phyloP scores from a whole-genome alignment of 2,329 filamentous ascomycete genomes.

The Colletotrichum costaricense region DNA sequence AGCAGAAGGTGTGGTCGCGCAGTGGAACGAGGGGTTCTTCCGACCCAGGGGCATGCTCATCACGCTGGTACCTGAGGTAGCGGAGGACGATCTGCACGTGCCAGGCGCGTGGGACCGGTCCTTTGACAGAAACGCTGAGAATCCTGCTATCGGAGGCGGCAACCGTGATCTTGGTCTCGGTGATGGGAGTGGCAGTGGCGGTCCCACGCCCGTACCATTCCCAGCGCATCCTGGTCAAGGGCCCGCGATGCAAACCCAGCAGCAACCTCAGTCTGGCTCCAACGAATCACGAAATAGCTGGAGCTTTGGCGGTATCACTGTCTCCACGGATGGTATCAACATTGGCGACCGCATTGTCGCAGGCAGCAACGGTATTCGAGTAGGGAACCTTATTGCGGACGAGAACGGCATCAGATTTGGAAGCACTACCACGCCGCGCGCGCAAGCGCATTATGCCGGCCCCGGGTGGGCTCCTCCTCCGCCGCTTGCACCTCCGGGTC shows the following conservation, averaged over 20 bases:
- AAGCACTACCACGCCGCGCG: slow-evolving; percentile 30
- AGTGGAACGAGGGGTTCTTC: slow-evolving; percentile 71
- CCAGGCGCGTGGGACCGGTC: slow-evolving; percentile 47
- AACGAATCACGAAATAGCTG: slow-evolving; percentile 40
- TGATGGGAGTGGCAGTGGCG: background rate
- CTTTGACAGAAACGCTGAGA: slow-evolving; percentile 40
- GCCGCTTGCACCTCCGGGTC: background rate
- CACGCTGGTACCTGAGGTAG: slow-evolving; percentile 41
- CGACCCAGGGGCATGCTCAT: slow-evolving; percentile 60
- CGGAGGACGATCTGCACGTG: slow-evolving; percentile 39
- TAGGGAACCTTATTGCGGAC: slow-evolving; percentile 57
- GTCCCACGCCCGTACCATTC: slow-evolving; percentile 2
- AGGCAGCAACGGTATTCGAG: slow-evolving; percentile 57
- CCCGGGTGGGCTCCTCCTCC: slow-evolving; percentile 19
- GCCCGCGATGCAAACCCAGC: slow-evolving; percentile 33
- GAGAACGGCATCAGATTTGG: slow-evolving; percentile 49
- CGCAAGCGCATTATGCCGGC: slow-evolving; percentile 21
- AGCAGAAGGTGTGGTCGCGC: slow-evolving; percentile 51
- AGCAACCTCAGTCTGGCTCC: slow-evolving; percentile 18
- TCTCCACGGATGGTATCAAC: slow-evolving; percentile 56
- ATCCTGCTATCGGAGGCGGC: background rate
- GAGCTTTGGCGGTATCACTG: slow-evolving; percentile 51
- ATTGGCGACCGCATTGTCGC: slow-evolving; percentile 56
- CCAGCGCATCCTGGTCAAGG: slow-evolving; percentile 11
- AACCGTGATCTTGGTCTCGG: background rate